Evolutionary conservation across 345 rosid genomes (phyloP).

Genomic region (Eucalyptus globulus): DNA sequence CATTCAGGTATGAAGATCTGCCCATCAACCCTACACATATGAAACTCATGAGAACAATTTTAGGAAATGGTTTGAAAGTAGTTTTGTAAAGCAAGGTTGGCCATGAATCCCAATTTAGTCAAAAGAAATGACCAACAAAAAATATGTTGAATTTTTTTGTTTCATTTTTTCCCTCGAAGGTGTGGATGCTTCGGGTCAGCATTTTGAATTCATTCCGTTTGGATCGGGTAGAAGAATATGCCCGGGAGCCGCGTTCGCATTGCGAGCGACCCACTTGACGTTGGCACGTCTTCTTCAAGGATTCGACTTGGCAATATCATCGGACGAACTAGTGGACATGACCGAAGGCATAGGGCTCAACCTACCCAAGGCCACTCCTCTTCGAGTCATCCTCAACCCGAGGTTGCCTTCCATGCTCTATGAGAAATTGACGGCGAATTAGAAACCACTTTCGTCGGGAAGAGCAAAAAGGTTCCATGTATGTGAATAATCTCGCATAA

Average conservation of each 20-base stretch:
- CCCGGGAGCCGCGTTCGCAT: background rate
- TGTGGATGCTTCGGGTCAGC: background rate
- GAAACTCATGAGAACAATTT: too few relatives aligned
- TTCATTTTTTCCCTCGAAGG: background rate
- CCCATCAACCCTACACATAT: background rate
- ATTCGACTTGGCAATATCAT: background rate
- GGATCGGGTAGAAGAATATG: background rate
- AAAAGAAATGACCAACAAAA: too few relatives aligned
- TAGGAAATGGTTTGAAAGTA: too few relatives aligned
- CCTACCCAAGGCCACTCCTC: background rate
- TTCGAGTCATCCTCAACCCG: background rate
- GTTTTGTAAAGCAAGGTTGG: background rate
- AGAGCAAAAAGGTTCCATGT: background rate
- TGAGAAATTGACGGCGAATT: background rate
- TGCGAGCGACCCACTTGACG: background rate
- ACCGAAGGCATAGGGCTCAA: background rate
- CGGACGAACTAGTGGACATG: background rate
- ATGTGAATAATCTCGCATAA: background rate
- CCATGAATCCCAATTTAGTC: background rate
- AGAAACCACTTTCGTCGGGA: background rate
- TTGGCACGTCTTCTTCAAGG: background rate
- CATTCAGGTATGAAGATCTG: background rate
- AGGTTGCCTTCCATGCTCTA: background rate
- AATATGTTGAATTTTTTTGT: background rate
- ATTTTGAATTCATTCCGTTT: background rate